Conservation (phyloP, 1,284 basidiomycete species). For the Papiliotrema nemorosa region DNA sequence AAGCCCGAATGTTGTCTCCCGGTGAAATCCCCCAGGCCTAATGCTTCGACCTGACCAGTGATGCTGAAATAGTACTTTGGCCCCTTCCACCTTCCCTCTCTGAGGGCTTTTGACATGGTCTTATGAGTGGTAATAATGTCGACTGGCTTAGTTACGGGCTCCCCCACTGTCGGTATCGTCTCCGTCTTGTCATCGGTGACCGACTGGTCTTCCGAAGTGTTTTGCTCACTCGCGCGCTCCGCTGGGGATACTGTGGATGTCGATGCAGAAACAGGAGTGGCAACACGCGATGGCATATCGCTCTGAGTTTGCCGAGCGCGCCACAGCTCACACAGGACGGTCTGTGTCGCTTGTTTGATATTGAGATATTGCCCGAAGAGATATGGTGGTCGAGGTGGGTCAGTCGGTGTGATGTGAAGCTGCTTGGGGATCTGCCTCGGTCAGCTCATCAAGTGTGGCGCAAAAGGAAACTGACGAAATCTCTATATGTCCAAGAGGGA, state of each 20-base stretch:
- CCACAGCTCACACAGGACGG: constrained; percentile 47
- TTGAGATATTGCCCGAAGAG: constrained; percentile 45
- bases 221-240: too few species aligned
- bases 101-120: constrained; percentile 13
- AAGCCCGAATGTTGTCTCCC: constrained; percentile 83
- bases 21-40: constrained; percentile 58
- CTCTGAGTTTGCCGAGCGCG: background rate
- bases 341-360: constrained; percentile 43
- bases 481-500: constrained; percentile 16
- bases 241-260: too few species aligned
- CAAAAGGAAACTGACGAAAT: constrained; percentile 26
- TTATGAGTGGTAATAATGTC: constrained; percentile 24
- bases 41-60: constrained; percentile 40
- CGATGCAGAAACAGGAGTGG: constrained; percentile 6
- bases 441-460: background rate
- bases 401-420: constrained; percentile 43
- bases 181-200: too few species aligned
- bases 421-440: constrained; percentile 39
- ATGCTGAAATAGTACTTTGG: constrained; percentile 41
- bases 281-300: background rate
- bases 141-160: background rate
- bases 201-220: too few species aligned
- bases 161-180: too few species aligned
- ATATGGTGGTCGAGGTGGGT: constrained; percentile 36
- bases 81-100: constrained; percentile 8